Evolutionary conservation across 768 basidiomycete genomes (phyloP).

Genomic region (Trametes cinnabarina): DNA sequence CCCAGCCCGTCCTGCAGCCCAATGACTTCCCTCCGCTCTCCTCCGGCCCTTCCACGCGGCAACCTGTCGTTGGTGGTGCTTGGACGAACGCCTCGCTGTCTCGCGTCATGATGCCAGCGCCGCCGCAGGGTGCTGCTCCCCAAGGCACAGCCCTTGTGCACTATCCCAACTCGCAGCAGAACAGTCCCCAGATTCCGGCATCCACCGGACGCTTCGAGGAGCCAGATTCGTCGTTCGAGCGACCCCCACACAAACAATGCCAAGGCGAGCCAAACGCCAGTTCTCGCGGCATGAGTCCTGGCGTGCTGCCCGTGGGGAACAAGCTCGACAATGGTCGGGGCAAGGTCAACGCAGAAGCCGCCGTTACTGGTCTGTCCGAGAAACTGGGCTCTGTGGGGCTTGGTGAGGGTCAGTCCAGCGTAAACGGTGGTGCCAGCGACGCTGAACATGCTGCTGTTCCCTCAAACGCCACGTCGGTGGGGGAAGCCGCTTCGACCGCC

Average conservation of each 20-base stretch:
- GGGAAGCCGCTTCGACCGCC: neutral
- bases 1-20: constrained; percentile 46
- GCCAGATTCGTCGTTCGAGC: constrained; percentile 44
- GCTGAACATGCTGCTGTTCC: neutral
- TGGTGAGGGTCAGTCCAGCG: neutral
- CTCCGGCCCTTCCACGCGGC: constrained; percentile 38
- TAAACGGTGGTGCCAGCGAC: neutral
- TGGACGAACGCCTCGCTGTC: constrained; percentile 62
- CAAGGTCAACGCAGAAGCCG: neutral
- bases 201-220: constrained; percentile 41
- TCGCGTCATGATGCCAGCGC: constrained; percentile 46
- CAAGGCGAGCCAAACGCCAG: constrained; percentile 35
- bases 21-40: constrained; percentile 73
- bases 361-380: constrained; percentile 2
- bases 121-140: constrained; percentile 21
- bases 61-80: constrained; percentile 58
- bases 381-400: constrained; percentile 13
- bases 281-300: neutral
- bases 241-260: constrained; percentile 43
- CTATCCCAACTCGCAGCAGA: constrained; percentile 32
- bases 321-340: neutral
- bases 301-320: neutral
- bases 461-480: neutral
- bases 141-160: constrained; percentile 37
- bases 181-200: constrained; percentile 22